Conservation (phyloP, 306 rosid species). For the Vicia villosa region DNA sequence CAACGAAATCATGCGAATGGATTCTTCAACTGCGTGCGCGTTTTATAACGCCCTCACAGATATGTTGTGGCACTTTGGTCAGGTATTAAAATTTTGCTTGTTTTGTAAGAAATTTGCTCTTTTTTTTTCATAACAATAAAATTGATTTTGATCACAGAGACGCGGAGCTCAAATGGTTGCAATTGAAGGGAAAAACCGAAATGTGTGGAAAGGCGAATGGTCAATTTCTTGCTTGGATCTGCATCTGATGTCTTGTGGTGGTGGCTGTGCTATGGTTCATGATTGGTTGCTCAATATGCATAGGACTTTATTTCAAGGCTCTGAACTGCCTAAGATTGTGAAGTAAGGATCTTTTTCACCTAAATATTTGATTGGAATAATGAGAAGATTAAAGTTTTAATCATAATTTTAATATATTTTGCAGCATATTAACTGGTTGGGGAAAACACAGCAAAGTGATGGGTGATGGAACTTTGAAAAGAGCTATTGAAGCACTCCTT, state of each 20-base stretch:
- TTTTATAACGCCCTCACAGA: conserved; percentile 94
- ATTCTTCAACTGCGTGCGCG: conserved; percentile 84
- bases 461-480: conserved; percentile 70
- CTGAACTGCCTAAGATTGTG: conserved; percentile 62
- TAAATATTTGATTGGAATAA: conserved; percentile 1
- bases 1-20: conserved; percentile 85
- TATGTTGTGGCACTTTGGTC: conserved; percentile 97
- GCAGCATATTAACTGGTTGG: conserved; percentile 96
- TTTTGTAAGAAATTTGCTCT: background rate
- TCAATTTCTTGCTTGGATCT: conserved; percentile 75
- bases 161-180: conserved; percentile 88
- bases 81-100: conserved; percentile 47
- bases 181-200: conserved; percentile 74
- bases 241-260: conserved; percentile 93
- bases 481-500: conserved; percentile 70
- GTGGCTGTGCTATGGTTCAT: conserved; percentile 94
- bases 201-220: conserved; percentile 89
- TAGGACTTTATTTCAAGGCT: conserved; percentile 61
- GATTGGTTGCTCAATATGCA: conserved; percentile 77
- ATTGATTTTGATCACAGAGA: conserved; percentile 50
- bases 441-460: conserved; percentile 97
- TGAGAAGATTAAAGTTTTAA: background rate
- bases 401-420: conserved; percentile 13
- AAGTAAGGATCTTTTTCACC: conserved; percentile 48
- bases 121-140: background rate